Conservation (phyloP, 176 grass and related monocot genomes). For the Musa beccarii region DNA sequence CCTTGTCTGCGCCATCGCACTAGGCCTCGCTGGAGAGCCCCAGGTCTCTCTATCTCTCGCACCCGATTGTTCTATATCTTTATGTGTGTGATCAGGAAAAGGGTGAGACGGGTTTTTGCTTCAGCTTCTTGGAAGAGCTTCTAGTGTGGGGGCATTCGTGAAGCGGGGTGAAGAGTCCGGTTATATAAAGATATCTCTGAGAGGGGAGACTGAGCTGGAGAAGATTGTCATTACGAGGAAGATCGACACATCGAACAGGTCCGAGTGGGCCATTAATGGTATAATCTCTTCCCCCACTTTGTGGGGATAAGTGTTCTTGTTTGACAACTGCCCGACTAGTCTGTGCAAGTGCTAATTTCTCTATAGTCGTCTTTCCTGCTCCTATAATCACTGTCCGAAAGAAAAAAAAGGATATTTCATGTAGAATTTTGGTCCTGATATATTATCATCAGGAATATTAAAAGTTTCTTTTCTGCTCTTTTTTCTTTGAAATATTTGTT, state of each 20-base stretch:
- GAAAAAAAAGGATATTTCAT: not conserved
- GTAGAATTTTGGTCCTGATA: too few relatives aligned
- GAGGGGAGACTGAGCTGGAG: constrained; percentile 33
- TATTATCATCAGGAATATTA: too few relatives aligned
- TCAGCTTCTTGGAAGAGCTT: constrained; percentile 85
- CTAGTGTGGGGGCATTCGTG: constrained; percentile 65
- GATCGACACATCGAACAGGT: constrained; percentile 72
- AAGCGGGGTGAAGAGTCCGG: constrained; percentile 74
- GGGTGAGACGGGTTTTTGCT: constrained; percentile 1
- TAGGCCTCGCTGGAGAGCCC: constrained; percentile 60
- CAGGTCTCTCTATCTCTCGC: constrained; percentile 21
- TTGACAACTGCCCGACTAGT: not conserved
- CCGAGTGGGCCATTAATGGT: constrained; percentile 81
- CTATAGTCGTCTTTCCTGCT: not conserved
- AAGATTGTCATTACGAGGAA: constrained; percentile 66
- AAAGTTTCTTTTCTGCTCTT: too few relatives aligned
- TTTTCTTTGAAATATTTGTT: not conserved
- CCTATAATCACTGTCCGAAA: not conserved
- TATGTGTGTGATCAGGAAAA: not conserved
- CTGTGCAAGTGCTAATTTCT: not conserved
- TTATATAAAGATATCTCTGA: constrained; percentile 69
- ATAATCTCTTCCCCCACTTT: constrained; percentile 1
- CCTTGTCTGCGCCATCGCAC: constrained; percentile 76
- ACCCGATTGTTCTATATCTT: not conserved
- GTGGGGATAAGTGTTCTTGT: not conserved